These are phyloP conservation scores for Pestalotiopsis sp. DNA, from an alignment of 2,329 filamentous ascomycete genomes.

Conservation along the genomic window DNA sequence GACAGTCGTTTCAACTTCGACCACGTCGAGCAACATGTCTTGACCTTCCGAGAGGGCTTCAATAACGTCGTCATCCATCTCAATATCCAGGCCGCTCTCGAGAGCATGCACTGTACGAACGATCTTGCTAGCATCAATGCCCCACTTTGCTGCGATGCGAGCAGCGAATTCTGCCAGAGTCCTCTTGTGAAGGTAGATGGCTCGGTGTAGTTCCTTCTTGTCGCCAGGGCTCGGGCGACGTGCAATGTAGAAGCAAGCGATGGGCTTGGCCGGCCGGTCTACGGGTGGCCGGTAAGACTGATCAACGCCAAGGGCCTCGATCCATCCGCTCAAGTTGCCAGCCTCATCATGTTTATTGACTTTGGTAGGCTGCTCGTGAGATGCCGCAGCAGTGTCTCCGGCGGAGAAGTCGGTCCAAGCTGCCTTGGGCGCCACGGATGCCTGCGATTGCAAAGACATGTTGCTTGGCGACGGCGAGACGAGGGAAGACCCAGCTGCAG, in stretches of 20 bases:
- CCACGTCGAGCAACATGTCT: slow-evolving; percentile 80
- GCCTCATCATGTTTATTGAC: slow-evolving; percentile 59
- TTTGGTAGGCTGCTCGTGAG: slow-evolving; percentile 56
- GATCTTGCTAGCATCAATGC: slow-evolving; percentile 73
- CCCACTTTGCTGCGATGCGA: slow-evolving; percentile 77
- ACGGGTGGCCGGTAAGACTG: slow-evolving; percentile 77
- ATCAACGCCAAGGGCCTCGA: slow-evolving; percentile 92
- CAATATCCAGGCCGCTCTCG: slow-evolving; percentile 75
- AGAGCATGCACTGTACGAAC: slow-evolving; percentile 73
- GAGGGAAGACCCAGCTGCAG: slow-evolving; percentile 62
- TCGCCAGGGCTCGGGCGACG: slow-evolving; percentile 54
- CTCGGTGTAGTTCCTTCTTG: slow-evolving; percentile 71
- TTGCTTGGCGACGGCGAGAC: slow-evolving; percentile 70
- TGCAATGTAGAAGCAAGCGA: slow-evolving; percentile 87
- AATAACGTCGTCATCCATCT: slow-evolving; percentile 90
- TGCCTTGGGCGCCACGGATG: slow-evolving; percentile 42
- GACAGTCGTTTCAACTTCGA: slow-evolving; percentile 40
- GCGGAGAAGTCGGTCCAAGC: slow-evolving; percentile 63
- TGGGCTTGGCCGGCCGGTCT: slow-evolving; percentile 69
- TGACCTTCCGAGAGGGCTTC: slow-evolving; percentile 85
- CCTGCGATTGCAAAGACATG: slow-evolving; percentile 62
- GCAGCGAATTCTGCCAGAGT: slow-evolving; percentile 74
- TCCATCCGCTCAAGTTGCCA: slow-evolving; percentile 76
- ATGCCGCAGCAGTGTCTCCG: slow-evolving; percentile 45
- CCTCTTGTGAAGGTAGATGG: slow-evolving; percentile 81